These are phyloP conservation scores for Tulasnella sp. DNA, from an alignment of 768 basidiomycete species.

Conservation along the genomic window DNA sequence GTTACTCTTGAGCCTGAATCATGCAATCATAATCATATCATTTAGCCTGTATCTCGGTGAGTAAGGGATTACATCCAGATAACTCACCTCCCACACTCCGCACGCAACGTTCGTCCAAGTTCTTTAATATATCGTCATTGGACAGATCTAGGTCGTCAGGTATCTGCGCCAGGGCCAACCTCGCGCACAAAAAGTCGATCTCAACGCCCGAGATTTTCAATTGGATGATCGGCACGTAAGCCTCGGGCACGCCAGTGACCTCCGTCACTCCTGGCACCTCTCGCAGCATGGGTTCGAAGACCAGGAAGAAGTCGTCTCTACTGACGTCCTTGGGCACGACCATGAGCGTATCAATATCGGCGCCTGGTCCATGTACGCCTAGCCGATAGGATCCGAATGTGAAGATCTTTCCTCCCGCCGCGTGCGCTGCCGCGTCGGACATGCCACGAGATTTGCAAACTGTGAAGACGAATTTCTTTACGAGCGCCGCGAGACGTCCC, in stretches of 20 bases:
- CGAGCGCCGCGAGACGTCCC: constrained; percentile 76
- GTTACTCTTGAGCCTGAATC: constrained; percentile 81
- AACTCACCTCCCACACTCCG: constrained; percentile 76
- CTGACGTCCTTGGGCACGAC: constrained; percentile 96
- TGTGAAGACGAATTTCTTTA: constrained; percentile 85
- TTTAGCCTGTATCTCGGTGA: constrained; percentile 24
- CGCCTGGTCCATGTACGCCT: constrained; percentile 90
- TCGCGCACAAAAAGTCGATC: constrained; percentile 89
- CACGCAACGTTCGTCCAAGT: constrained; percentile 89
- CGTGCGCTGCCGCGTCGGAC: constrained; percentile 75
- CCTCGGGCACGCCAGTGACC: constrained; percentile 89
- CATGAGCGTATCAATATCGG: constrained; percentile 97
- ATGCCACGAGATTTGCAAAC: constrained; percentile 70
- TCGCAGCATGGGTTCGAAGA: constrained; percentile 81
- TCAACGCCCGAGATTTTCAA: constrained; percentile 85
- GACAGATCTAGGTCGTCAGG: constrained; percentile 83
- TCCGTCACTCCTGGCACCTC: constrained; percentile 75
- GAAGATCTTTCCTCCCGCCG: constrained; percentile 96
- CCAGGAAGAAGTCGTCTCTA: constrained; percentile 89
- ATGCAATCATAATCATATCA: constrained; percentile 2
- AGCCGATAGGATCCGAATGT: constrained; percentile 98
- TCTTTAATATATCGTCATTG: constrained; percentile 85
- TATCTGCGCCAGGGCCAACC: constrained; percentile 74
- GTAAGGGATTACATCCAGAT: neutral
- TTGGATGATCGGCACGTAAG: constrained; percentile 92